Evolutionary conservation across 805 yeast genomes (phyloP).

Genomic region (Zygosaccharomyces rouxii): DNA sequence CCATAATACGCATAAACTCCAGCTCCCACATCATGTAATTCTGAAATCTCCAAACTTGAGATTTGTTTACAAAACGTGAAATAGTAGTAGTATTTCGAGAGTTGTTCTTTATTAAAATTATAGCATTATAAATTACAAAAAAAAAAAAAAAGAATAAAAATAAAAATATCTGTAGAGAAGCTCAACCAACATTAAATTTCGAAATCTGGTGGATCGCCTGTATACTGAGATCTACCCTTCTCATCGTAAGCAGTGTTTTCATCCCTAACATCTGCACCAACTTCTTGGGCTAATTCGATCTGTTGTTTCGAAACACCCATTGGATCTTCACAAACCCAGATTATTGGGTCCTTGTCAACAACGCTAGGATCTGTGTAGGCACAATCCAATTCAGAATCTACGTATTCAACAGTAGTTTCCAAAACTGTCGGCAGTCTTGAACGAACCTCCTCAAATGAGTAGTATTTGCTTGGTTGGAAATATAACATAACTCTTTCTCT

Average conservation of each 20-base stretch:
- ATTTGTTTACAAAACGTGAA: no score
- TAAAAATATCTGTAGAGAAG: not conserved
- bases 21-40: no score
- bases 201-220: constrained; percentile 70
- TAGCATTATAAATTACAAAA: not conserved
- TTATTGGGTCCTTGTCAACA: constrained; percentile 41
- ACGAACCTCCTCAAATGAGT: constrained; percentile 45
- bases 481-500: constrained; percentile 33
- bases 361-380: constrained; percentile 34
- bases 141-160: not conserved
- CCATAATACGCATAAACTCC: no score
- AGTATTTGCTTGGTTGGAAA: constrained; percentile 44
- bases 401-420: constrained; percentile 34
- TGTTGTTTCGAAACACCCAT: constrained; percentile 63
- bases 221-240: constrained; percentile 48
- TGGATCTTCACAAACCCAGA: constrained; percentile 69
- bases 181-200: constrained; percentile 29
- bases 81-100: no score
- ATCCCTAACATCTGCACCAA: constrained; percentile 50
- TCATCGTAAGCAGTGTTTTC: constrained; percentile 55
- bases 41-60: no score
- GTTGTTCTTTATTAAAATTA: no score
- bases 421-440: constrained; percentile 34
- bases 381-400: constrained; percentile 28
- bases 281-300: constrained; percentile 51